Evolutionary conservation across 106 monocot species (phyloP).

Genomic region (Dendrobium chrysotoxum): DNA sequence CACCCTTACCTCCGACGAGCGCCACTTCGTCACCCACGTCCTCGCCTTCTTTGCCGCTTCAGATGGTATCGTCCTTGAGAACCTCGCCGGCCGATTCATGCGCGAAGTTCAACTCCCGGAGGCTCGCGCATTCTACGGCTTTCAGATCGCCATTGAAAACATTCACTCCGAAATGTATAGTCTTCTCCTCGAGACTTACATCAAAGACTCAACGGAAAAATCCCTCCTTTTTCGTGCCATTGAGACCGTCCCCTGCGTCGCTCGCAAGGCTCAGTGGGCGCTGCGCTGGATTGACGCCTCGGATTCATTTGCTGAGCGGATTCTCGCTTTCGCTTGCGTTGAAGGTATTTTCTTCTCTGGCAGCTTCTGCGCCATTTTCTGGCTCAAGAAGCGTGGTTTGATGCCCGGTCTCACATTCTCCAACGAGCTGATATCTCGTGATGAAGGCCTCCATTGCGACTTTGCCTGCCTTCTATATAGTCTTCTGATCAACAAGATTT

Average conservation of each 20-base stretch:
- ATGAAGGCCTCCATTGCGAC: constrained; percentile 93
- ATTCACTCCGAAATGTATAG: constrained; percentile 75
- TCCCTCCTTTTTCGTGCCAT: constrained; percentile 49
- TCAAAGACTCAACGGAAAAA: constrained; percentile 48
- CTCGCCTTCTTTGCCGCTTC: constrained; percentile 93
- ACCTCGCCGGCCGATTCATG: constrained; percentile 68
- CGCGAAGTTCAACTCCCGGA: constrained; percentile 47
- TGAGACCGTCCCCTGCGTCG: constrained; percentile 51
- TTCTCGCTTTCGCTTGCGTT: constrained; percentile 62
- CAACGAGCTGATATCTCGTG: constrained; percentile 81
- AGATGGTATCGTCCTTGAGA: constrained; percentile 87
- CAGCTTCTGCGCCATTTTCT: constrained; percentile 65
- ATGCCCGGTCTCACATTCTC: constrained; percentile 71
- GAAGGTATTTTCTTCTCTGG: constrained; percentile 83
- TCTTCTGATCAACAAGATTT: constrained; percentile 33
- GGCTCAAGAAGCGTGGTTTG: constrained; percentile 69
- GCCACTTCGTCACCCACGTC: constrained; percentile 87
- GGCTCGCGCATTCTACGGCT: constrained; percentile 67
- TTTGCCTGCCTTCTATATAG: constrained; percentile 83
- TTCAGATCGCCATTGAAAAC: constrained; percentile 80
- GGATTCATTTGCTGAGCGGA: constrained; percentile 47
- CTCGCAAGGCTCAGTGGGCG: constrained; percentile 64
- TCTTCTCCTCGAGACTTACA: constrained; percentile 61
- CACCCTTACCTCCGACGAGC: constrained; percentile 57
- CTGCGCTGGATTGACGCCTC: constrained; percentile 49